phyloP scores from a whole-genome alignment of 345 rosid genomes.

The Trapa bicornis region DNA sequence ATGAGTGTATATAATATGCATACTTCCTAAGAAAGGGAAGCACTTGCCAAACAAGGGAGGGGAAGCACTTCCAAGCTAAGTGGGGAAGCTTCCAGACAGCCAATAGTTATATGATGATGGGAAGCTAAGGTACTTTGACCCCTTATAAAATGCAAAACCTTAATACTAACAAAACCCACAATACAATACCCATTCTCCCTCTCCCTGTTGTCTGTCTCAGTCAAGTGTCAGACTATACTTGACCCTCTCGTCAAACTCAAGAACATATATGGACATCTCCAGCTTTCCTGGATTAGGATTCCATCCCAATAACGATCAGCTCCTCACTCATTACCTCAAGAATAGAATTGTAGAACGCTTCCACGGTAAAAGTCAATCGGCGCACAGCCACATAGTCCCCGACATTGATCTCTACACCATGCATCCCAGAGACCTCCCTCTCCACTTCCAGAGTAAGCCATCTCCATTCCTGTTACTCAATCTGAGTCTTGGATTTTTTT shows the following conservation, averaged over 20 bases:
- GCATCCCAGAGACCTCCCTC: slow-evolving; percentile 43
- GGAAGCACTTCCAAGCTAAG: not conserved
- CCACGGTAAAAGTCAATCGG: not conserved
- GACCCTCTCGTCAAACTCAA: not conserved
- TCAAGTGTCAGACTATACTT: not conserved
- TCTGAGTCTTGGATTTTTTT: slow-evolving; percentile 16
- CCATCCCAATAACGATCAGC: slow-evolving; percentile 32
- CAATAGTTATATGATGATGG: too few relatives aligned
- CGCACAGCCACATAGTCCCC: slow-evolving; percentile 7
- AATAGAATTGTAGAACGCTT: slow-evolving; percentile 15
- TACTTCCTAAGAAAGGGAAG: not conserved
- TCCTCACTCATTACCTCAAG: slow-evolving; percentile 20
- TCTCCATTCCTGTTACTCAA: not conserved
- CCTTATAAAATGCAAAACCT: too few relatives aligned
- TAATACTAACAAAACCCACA: too few relatives aligned
- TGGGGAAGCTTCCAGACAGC: not conserved
- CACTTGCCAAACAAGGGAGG: not conserved
- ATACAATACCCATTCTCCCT: too few relatives aligned
- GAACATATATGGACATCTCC: not conserved
- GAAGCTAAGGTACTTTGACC: not conserved
- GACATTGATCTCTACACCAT: slow-evolving; percentile 23
- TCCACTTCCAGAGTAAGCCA: slow-evolving; percentile 10
- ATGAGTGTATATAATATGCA: not conserved
- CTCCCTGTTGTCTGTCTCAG: too few relatives aligned
- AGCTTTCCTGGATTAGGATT: slow-evolving; percentile 24